These are phyloP conservation scores for Lasiodiplodia gonubiensis DNA, from an alignment of 2,329 filamentous ascomycete genomes.

Conservation along the genomic window DNA sequence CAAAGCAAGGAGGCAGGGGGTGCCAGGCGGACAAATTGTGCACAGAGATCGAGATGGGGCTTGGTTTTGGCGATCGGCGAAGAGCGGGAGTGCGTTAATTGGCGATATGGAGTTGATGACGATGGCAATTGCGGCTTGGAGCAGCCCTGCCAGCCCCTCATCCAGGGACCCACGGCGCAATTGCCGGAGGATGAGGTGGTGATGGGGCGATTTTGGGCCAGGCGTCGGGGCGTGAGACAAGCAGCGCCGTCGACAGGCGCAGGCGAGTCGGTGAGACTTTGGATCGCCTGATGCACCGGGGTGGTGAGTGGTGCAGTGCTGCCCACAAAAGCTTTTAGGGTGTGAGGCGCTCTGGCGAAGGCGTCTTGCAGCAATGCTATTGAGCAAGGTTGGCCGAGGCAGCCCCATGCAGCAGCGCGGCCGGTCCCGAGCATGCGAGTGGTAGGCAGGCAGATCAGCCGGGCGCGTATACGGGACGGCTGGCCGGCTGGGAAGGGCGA, in stretches of 20 bases:
- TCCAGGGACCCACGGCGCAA: background rate
- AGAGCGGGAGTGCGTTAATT: background rate
- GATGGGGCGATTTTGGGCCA: conserved; percentile 19
- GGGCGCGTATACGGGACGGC: conserved; percentile 28
- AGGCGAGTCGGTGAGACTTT: conserved; percentile 22
- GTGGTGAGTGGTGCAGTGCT: conserved; percentile 1
- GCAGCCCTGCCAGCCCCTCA: conserved; percentile 16
- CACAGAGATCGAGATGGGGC: conserved; percentile 21
- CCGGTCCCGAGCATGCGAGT: conserved; percentile 29
- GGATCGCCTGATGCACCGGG: conserved; percentile 22
- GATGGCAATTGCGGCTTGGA: conserved; percentile 19
- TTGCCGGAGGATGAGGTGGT: conserved; percentile 6
- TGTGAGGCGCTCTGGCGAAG: conserved; percentile 26
- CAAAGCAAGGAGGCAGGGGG: conserved; percentile 3
- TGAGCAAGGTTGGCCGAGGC: conserved; percentile 18
- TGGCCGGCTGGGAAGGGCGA: conserved; percentile 20
- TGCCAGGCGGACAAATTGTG: background rate
- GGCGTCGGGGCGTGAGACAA: conserved; percentile 24
- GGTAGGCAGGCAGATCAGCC: conserved; percentile 28
- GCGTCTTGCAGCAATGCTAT: conserved; percentile 23
- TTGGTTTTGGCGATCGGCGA: conserved; percentile 8
- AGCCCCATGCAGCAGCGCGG: conserved; percentile 25
- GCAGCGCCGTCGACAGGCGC: background rate
- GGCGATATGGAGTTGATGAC: conserved; percentile 13
- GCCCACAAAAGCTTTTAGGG: conserved; percentile 17